Evolutionary conservation across 2,329 filamentous ascomycete species (phyloP).

Genomic region (Lachnellula willkommii): DNA sequence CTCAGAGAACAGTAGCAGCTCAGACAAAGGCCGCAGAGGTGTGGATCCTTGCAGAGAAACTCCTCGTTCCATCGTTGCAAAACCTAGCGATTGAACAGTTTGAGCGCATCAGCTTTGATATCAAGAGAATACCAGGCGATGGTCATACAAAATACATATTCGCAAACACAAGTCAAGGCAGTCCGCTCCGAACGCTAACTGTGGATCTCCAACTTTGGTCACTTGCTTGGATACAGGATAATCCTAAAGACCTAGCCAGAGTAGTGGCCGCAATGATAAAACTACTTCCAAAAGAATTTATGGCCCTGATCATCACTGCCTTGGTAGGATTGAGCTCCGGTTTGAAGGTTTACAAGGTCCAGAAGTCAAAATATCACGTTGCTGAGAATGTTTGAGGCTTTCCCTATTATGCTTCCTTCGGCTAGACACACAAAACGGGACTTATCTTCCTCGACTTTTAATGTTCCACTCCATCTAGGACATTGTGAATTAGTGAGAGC

Average conservation of each 20-base stretch:
- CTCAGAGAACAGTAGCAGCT: not conserved
- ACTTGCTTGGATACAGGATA: no score
- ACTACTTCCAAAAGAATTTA: not conserved
- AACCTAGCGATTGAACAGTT: not conserved
- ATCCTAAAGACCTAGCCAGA: not conserved
- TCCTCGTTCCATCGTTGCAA: not conserved
- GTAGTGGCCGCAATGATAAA: not conserved
- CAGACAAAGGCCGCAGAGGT: not conserved
- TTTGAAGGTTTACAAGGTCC: no score
- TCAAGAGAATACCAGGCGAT: not conserved
- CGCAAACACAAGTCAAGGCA: not conserved
- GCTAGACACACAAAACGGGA: no score
- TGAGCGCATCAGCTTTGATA: not conserved
- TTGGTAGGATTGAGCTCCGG: not conserved
- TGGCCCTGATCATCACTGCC: not conserved
- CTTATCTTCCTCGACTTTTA: no score
- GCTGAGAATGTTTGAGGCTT: no score
- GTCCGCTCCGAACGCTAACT: not conserved
- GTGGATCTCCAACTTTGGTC: no score
- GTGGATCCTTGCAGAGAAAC: constrained; percentile 6
- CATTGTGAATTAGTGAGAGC: no score
- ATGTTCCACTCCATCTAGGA: no score
- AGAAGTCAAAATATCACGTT: no score
- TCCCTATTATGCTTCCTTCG: no score
- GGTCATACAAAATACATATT: not conserved